These are phyloP conservation scores for Talaromyces proteolyticus DNA, from an alignment of 495 filamentous ascomycete genomes.

Conservation along the genomic window DNA sequence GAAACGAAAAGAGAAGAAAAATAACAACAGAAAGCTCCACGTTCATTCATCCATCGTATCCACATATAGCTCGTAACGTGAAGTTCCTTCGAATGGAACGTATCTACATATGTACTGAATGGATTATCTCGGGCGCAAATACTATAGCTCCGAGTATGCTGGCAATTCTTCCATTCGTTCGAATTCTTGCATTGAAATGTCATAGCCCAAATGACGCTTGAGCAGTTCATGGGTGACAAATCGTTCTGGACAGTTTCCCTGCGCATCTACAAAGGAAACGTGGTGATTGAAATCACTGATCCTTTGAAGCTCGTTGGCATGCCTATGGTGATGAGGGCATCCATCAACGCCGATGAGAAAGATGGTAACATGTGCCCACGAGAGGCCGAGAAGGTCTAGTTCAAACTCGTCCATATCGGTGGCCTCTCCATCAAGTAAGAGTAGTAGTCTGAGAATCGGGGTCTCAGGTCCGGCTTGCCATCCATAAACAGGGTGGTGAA, in stretches of 20 bases:
- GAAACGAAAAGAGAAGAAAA: too few species aligned
- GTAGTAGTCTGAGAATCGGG: constrained; percentile 35
- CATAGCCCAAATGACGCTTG: constrained; percentile 40
- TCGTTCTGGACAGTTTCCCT: constrained; percentile 40
- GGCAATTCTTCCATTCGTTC: constrained; percentile 10
- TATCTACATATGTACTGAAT: too few species aligned
- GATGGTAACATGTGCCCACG: constrained; percentile 44
- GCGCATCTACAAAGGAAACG: constrained; percentile 43
- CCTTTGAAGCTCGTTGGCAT: constrained; percentile 39
- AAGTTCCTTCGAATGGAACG: too few species aligned
- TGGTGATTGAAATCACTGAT: constrained; percentile 42
- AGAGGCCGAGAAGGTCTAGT: constrained; percentile 35
- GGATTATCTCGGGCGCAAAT: too few species aligned
- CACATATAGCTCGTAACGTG: too few species aligned
- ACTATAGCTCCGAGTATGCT: constrained; percentile 1
- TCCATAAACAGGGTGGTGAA: constrained; percentile 38
- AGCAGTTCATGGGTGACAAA: constrained; percentile 42
- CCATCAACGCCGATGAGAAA: constrained; percentile 44
- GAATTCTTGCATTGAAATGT: constrained; percentile 37
- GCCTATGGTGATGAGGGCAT: constrained; percentile 42
- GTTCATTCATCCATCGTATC: too few species aligned
- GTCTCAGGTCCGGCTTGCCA: constrained; percentile 44
- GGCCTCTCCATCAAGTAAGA: constrained; percentile 40
- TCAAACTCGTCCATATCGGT: constrained; percentile 47
- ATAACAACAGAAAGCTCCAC: too few species aligned